Base-by-base conservation (phyloP, 257 asterid species). In the Solanum pennellii region DNA sequence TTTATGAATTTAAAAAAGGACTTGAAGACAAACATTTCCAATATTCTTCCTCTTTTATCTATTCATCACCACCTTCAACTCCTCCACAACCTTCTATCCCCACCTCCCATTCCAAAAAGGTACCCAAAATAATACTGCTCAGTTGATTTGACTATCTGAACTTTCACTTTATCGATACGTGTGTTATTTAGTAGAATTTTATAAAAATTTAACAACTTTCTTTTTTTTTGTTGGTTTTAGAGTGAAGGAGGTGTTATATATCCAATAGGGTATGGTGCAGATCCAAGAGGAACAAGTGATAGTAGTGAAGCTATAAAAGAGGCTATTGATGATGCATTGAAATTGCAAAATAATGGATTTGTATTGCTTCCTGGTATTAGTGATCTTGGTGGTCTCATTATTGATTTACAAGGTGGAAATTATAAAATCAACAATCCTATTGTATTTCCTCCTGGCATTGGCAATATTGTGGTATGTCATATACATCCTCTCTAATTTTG, bases 201-300 rank as follows among this genome's bases (percentile, higher is more conserved):
- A 21, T 60, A 21, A 60, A 9, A 2, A 4, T 14, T 76, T 23
- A 23, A 12, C 35, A 3, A n/a, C 4, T 0, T 8, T 2, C 2
- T 35, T 83, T n/a, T 4, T 83, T 16, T 21, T 20, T 44, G 56
- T 9, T 33, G 15, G 18, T 1, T 47, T 44, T 88, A 94, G 97
- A 90, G 89, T 68, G 90, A 77, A 49, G 97, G 94, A 83, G 89
- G 94, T 89, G 92, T 93, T 71, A 87, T 92, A 59, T 94, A 90
- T 66, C 97, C 96, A 6, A 91, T 91, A 49, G 94, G 92, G 9
- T 93, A 94, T 83, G 96, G 97, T 3, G 97, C 94, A 8, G 97
- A 94, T 74, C 96, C 96, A 13, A 92, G 89, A 5, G 97, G 96
- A 8, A 88, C 44, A 72, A 75, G 74, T 68, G 97, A 94, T 66